phyloP scores from a whole-genome alignment of 169 alveolate genomes.

The Plasmodium gaboni region DNA sequence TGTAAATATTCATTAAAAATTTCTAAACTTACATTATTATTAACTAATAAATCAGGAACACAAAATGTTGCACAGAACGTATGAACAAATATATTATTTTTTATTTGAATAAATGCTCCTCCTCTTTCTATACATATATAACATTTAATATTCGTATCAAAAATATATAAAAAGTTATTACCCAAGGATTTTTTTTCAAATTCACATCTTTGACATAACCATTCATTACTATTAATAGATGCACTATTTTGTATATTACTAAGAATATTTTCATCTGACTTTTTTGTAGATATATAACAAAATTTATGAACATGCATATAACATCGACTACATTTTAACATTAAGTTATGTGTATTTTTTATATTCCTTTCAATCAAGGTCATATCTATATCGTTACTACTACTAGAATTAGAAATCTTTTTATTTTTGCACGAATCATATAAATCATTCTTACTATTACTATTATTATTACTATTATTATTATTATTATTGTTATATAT shows the following conservation, averaged over 20 bases:
- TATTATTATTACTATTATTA: background rate
- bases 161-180: conserved; percentile 41
- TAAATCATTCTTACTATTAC: background rate
- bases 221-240: conserved; percentile 32
- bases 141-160: conserved; percentile 50
- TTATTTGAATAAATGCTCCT: conserved; percentile 62
- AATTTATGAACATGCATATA: conserved; percentile 70
- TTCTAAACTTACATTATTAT: conserved; percentile 34
- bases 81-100: conserved; percentile 39
- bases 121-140: conserved; percentile 75
- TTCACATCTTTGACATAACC: conserved; percentile 75
- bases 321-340: conserved; percentile 63
- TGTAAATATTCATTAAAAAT: conserved; percentile 33
- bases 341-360: conserved; percentile 27
- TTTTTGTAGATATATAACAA: conserved; percentile 64
- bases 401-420: background rate
- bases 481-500: background rate
- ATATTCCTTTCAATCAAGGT: conserved; percentile 31
- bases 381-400: background rate
- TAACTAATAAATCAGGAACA: conserved; percentile 60
- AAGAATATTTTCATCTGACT: conserved; percentile 29
- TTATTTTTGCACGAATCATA: background rate
- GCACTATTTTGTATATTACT: conserved; percentile 11
- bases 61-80: conserved; percentile 70
- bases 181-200: conserved; percentile 69